Base-by-base conservation (phyloP, 148 eudicot genomes). In the Persicaria tinctoria region DNA sequence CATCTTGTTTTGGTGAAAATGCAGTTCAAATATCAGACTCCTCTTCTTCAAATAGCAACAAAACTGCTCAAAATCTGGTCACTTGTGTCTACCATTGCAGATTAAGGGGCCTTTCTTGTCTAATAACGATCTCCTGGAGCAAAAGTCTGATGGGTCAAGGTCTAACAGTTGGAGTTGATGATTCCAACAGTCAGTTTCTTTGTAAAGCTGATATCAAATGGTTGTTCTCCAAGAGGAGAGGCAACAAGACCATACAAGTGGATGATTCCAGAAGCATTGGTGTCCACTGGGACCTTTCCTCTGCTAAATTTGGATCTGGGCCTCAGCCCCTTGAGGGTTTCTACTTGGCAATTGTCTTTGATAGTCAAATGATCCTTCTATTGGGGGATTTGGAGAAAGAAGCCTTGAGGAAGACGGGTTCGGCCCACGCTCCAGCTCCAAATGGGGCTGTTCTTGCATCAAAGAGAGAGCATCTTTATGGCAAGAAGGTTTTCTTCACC, bases 81-180 rank as follows among this genome's bases (percentile, higher is more conserved):
- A 78, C 83, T 46, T 87, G 88, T 80, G 82, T 83, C 20, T 85
- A 87, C 73, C 88, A 87, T 68, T 87, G 86, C 71, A 80, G 83
- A 77, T 85, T 85, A 60, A 75, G 82, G 53, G 88, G 88, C 68
- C 78, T 76, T 38, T 79, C 82, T 1, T 81, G 86, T 79, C 69
- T 77, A 16, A 79, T 87, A 50, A 81, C 88, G 6, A 71, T 87
- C 18, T 81, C 84, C 32, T 87, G 90, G 90, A 87, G 85, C 76
- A 87, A 87, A 66, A 81, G 59, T 78, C 82, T 87, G 82, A 87
- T 87, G 86, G 88, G 90, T 45, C 90, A 87, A 85, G 86, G 86
- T 74, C 74, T 87, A 8, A 77, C 80, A 71, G 83, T 87, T 64
- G 88, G 82, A 56, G 83, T 87, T 76, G 88, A 87, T 77, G 88